Evolutionary conservation across 1,139 yeast species (phyloP).

Genomic region (Scheffersomyces cryptocercus): DNA sequence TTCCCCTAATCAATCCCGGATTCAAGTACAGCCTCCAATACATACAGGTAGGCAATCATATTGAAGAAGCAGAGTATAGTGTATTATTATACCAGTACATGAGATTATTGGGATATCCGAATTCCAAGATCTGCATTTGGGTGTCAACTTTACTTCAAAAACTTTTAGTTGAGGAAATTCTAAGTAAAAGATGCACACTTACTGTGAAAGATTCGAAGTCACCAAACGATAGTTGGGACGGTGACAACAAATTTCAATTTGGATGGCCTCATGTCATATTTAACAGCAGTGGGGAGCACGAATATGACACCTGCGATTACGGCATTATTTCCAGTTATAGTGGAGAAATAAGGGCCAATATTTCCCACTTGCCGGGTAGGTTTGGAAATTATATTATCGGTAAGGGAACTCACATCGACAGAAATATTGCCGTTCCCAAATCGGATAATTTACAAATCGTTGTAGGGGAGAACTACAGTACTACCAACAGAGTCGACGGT

Average conservation of each 20-base stretch:
- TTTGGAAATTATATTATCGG: slow-evolving; percentile 14
- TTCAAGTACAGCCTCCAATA: slow-evolving; percentile 36
- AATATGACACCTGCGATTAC: slow-evolving; percentile 11
- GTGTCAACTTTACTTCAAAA: slow-evolving; percentile 42
- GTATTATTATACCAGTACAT: slow-evolving; percentile 50
- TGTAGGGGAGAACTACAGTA: slow-evolving; percentile 8
- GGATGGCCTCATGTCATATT: slow-evolving; percentile 12
- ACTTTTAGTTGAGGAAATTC: slow-evolving; percentile 23
- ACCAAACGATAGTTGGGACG: slow-evolving; percentile 1
- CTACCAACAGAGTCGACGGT: slow-evolving; percentile 1
- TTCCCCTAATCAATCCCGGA: slow-evolving; percentile 38
- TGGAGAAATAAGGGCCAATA: too few relatives aligned
- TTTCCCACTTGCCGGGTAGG: slow-evolving; percentile 8
- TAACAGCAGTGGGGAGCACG: slow-evolving; percentile 3
- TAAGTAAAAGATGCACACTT: slow-evolving; percentile 7
- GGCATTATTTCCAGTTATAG: slow-evolving; percentile 14
- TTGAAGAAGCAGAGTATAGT: slow-evolving; percentile 57
- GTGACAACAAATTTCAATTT: slow-evolving; percentile 2
- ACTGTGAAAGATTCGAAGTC: background rate
- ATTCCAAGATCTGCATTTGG: slow-evolving; percentile 38
- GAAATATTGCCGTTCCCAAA: slow-evolving; percentile 4
- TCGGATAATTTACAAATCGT: slow-evolving; percentile 10
- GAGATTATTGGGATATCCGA: slow-evolving; percentile 47
- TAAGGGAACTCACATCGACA: background rate
- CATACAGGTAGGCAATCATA: slow-evolving; percentile 32